Base-by-base conservation (phyloP, 2,329 filamentous ascomycete species). In the Triangularia verruculosa region DNA sequence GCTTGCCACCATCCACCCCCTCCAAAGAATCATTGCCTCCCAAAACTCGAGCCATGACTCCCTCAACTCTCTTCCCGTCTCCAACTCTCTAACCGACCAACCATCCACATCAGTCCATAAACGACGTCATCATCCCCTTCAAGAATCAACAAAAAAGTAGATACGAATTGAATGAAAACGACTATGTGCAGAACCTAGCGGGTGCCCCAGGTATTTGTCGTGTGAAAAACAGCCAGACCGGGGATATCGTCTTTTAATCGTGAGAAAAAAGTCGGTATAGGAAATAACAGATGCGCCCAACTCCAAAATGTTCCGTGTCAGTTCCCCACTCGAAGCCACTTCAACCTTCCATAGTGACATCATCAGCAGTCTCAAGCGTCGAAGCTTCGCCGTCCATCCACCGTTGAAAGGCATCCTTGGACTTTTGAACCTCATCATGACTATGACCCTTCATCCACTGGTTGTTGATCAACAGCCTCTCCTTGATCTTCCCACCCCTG, bases 401-500 rank as follows among this genome's bases (percentile, higher is more conserved):
- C 64, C 77, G 79, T 68, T 80, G 77, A 70, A 82, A 86, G 63
- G 84, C 84, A 72, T 88, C 86, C 78, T 93, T 93, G 68, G 87
- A 87, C 75, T 89, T 86, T 73, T 89, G 82, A n/a, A 90, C 87
- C 71, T 89, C 85, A 68, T 90, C 90, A 77, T 91, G 90, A 74
- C 89, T 90, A 77, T 92, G 80, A 61, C 91, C 90, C 76, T 92
- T 86, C 75, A 96, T 82, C 77, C 93, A 94, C 66, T 91, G 85
- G 64, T 89, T 88, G 82, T 93, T 90, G 78, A 89, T 89, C 67
- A 96, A 86, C 75, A 92, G 81, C 82, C 94, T 95, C 82, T 95
- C 89, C 73, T 84, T 83, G 79, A 91, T 75, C 69, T 80, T 77
- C 70, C 84, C 79, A 25, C 78, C 77, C 6, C 78, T 76, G 25